A percentile compares a stretch with the other conserved stretches of the same genome.
Conservation (phyloP, 805 yeast genomes). For the Wickerhamiella domercqiae region DNA sequence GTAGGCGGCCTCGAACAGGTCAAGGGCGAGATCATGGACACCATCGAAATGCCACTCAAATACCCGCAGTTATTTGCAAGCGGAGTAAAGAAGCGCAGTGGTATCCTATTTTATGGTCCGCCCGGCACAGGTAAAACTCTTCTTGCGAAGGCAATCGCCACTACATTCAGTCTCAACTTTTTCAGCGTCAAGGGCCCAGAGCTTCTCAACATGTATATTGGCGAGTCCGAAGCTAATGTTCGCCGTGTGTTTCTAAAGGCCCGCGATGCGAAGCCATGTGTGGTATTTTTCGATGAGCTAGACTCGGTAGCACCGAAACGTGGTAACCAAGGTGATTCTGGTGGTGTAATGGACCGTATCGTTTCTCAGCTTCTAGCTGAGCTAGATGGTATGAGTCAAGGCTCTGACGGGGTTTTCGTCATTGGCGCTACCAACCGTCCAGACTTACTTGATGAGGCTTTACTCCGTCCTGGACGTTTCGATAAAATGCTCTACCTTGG, state of each 20-base stretch:
- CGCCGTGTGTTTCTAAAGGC: conserved; percentile 88
- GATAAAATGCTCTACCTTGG: conserved; percentile 92
- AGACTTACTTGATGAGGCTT: conserved; percentile 84
- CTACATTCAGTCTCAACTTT: conserved; percentile 84
- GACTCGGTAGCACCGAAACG: conserved; percentile 98
- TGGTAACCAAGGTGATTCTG: conserved; percentile 97
- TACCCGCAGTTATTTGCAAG: conserved; percentile 79
- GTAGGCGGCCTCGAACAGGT: conserved; percentile 89
- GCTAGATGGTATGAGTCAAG: conserved; percentile 80
- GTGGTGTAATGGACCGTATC: conserved; percentile 97
- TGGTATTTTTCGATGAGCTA: conserved; percentile 90
- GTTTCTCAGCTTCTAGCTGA: conserved; percentile 92
- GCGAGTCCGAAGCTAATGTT: conserved; percentile 96
- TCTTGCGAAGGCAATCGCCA: conserved; percentile 92
- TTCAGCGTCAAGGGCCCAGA: conserved; percentile 97
- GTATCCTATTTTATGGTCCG: conserved; percentile 91
- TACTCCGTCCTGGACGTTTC: conserved; percentile 85
- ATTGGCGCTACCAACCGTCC: conserved; percentile 99
- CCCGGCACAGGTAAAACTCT: conserved; percentile 98
- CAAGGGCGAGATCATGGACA: conserved; percentile 84
- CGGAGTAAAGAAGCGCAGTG: conserved; percentile 88
- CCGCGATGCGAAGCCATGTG: conserved; percentile 94
- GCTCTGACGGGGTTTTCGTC: conserved; percentile 84
- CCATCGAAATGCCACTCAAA: conserved; percentile 89
- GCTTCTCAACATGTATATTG: conserved; percentile 90